phyloP scores from a whole-genome alignment of 202 grass and related monocot species.

The Sporobolus alterniflorus region DNA sequence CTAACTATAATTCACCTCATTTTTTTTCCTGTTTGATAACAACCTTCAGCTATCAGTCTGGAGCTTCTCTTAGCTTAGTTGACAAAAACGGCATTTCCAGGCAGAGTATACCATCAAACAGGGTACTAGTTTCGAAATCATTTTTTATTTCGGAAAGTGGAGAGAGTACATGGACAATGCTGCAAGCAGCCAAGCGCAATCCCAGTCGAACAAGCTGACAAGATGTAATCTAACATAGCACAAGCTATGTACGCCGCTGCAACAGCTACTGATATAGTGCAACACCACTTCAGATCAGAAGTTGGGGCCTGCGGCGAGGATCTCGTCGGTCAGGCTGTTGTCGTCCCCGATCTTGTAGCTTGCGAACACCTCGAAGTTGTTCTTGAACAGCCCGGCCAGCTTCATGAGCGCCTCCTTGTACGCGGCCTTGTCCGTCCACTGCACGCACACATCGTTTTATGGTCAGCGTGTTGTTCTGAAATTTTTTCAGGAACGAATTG shows the following conservation, averaged over 20 bases:
- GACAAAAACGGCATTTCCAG: background rate
- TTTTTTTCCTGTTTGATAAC: background rate
- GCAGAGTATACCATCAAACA: background rate
- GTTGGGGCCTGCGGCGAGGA: conserved; percentile 92
- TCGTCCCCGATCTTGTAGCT: conserved; percentile 84
- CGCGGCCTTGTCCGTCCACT: conserved; percentile 86
- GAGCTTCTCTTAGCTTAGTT: background rate
- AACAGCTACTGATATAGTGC: background rate
- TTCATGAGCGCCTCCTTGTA: conserved; percentile 87
- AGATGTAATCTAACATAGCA: background rate
- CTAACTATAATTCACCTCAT: no score
- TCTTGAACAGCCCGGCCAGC: conserved; percentile 91
- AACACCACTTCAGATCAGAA: conserved; percentile 53
- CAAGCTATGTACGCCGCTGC: conserved; percentile 4
- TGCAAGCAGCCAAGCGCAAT: conserved; percentile 1
- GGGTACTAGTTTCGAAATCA: background rate
- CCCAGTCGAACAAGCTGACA: background rate
- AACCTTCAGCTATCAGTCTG: background rate
- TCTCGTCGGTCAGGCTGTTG: conserved; percentile 80
- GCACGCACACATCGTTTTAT: background rate
- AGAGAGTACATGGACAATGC: conserved; percentile 10
- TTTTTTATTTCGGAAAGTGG: conserved; percentile 11
- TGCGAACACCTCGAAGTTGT: conserved; percentile 99
- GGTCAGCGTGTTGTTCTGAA: background rate
- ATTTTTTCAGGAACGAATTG: background rate